Percentiles rank a stretch among this genome's conserved stretches.
Conservation (phyloP, 2,329 filamentous ascomycete species). For the Paecilomyces variotii region DNA sequence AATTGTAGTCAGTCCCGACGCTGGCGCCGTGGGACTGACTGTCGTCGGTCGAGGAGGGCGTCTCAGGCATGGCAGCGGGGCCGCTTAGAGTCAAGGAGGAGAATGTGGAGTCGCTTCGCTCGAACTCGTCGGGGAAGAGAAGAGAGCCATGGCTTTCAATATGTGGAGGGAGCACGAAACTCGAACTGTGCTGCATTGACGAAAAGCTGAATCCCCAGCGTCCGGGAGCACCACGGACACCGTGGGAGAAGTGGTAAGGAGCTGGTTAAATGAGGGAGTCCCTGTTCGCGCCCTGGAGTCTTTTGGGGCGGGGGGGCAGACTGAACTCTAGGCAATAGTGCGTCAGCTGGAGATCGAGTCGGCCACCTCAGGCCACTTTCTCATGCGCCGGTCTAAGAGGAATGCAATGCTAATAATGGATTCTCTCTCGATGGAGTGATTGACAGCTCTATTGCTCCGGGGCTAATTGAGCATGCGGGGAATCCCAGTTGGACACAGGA, state of each 20-base stretch:
- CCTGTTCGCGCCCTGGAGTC: conserved; percentile 1
- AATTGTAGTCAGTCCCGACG: conserved; percentile 25
- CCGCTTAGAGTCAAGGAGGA: conserved; percentile 3
- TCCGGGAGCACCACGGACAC: conserved; percentile 4
- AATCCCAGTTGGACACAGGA: conserved; percentile 4
- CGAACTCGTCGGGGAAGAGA: conserved; percentile 2
- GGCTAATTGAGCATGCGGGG: conserved; percentile 18
- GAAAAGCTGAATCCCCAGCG: conserved; percentile 22
- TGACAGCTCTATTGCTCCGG: conserved; percentile 12
- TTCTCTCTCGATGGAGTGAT: conserved; percentile 1
- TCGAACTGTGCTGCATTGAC: conserved; percentile 30
- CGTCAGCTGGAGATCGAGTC: neutral
- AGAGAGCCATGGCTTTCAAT: conserved; percentile 11
- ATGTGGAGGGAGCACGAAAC: conserved; percentile 17
- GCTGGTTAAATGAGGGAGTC: conserved; percentile 6
- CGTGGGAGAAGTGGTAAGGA: conserved; percentile 1
- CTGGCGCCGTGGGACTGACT: conserved; percentile 23
- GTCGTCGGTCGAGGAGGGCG: conserved; percentile 18
- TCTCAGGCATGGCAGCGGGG: conserved; percentile 13
- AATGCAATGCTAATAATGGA: neutral
- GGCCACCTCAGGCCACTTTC: neutral
- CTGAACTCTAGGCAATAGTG: neutral
- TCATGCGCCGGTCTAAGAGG: neutral
- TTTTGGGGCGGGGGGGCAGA: neutral
- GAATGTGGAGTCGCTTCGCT: conserved; percentile 6